Conservation (phyloP, 2,329 filamentous ascomycete genomes). For the Hysterium pulicare region DNA sequence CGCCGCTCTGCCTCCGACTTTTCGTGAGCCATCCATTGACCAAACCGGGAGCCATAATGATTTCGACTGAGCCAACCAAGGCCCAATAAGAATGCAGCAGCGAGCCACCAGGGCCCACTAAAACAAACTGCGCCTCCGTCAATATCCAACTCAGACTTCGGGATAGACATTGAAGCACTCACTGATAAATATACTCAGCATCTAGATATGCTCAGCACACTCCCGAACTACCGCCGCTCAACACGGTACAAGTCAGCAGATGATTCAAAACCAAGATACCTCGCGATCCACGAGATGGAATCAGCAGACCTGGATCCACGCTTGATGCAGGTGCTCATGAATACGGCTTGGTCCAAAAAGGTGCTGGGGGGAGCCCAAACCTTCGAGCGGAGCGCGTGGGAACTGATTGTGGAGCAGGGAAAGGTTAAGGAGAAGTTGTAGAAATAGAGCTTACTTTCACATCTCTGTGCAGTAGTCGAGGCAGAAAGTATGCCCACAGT, state of each 20-base stretch:
- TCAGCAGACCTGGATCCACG: constrained; percentile 5
- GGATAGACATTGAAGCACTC: neutral
- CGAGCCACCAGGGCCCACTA: too few species aligned
- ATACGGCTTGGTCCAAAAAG: constrained; percentile 8
- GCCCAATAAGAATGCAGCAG: too few species aligned
- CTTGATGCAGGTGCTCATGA: constrained; percentile 3
- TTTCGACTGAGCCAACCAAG: neutral
- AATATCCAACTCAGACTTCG: neutral
- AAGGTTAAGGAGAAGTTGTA: constrained; percentile 9
- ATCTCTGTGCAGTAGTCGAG: too few species aligned
- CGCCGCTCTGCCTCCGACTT: neutral
- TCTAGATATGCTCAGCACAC: constrained; percentile 14
- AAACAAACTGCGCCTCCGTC: too few species aligned
- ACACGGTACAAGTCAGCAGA: constrained; percentile 10
- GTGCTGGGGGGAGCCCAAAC: constrained; percentile 10
- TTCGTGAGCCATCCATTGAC: too few species aligned
- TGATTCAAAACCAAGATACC: constrained; percentile 7
- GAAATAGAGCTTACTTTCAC: neutral
- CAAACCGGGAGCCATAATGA: too few species aligned
- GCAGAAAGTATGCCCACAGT: too few species aligned
- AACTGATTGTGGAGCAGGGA: constrained; percentile 5
- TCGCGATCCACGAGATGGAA: constrained; percentile 11
- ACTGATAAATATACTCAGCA: constrained; percentile 8
- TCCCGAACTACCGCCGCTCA: constrained; percentile 11
- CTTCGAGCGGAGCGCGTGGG: constrained; percentile 6